Base-by-base conservation (phyloP, 768 basidiomycete genomes). In the Brasilioporus rufonigricans region DNA sequence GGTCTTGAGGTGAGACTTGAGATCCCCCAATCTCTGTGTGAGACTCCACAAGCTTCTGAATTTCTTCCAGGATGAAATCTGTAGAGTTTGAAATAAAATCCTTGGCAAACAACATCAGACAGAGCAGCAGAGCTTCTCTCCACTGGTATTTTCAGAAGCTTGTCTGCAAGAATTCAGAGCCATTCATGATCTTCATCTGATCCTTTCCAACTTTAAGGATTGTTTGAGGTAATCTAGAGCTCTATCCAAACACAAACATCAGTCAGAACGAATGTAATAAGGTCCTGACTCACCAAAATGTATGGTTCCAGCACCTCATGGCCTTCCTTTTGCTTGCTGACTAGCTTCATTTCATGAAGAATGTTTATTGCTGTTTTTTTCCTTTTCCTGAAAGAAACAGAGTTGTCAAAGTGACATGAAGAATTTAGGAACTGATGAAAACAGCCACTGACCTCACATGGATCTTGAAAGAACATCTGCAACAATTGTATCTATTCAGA, bases 61-160 rank as follows among this genome's bases (percentile, higher is more conserved):
- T 43, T 16, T 43, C 13, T 13, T 23, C 13, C 13, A 7, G 3
- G 11, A 43, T 43, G 2, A 9, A 10, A 5, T 43, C 23, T 16
- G 41, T 14, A 4, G 2, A 12, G 26, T 29, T 24, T 8, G 13
- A 4, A 43, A 24, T 8, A 16, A 56, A 59, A 8, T 36, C 51
- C 0, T 11, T 0, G 0, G 51, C 43, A 0, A 57, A 5, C 0
- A 3, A 50, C 0, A 12, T 36, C 3, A 59, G 48, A 19, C 38
- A 46, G 3, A 23, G 3, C 12, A 52, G 9, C 0, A 59, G n/a
- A 0, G 48, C 5, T 13, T 59, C 50, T 14, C 47, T 56, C 51
- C 55, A 59, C 3, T 50, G 55, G 29, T 56, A 46, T n/a, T 49
- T 52, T 7, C 50, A 7, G 31, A 52, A 59, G 48, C 58, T 59